These are phyloP conservation scores for Pleoardoris graminearum DNA, from an alignment of 2,329 filamentous ascomycete species.

Conservation along the genomic window DNA sequence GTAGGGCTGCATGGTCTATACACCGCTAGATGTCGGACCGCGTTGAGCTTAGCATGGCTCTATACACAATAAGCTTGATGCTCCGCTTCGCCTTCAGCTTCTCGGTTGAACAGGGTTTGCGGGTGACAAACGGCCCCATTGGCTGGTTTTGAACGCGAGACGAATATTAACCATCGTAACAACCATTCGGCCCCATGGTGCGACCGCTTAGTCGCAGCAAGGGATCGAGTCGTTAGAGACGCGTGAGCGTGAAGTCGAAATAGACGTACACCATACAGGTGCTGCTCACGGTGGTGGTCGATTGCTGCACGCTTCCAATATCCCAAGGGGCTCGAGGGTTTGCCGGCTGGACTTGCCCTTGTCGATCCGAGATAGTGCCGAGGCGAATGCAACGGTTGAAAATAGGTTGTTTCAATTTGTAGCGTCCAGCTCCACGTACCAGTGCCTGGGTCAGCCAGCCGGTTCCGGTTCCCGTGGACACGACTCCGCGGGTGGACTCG, in stretches of 20 bases:
- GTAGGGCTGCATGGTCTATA: conserved; percentile 36
- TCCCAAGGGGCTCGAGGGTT: background rate
- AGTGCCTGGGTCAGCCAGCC: background rate
- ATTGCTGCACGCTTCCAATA: background rate
- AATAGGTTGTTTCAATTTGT: background rate
- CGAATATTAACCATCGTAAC: background rate
- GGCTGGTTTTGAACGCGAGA: background rate
- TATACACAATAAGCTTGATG: conserved; percentile 36
- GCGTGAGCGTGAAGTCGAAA: background rate
- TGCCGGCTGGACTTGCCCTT: conserved; percentile 3
- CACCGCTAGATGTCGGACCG: conserved; percentile 29
- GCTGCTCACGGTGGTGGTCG: background rate
- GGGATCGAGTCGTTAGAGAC: background rate
- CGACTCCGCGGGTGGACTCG: background rate
- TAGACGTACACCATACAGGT: background rate
- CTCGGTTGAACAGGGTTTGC: conserved; percentile 9
- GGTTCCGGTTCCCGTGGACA: background rate
- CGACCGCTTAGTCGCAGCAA: conserved; percentile 1
- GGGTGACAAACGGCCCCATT: conserved; percentile 9
- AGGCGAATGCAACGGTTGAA: conserved; percentile 8
- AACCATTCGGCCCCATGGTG: conserved; percentile 3
- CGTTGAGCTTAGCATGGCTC: conserved; percentile 14
- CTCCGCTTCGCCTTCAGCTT: conserved; percentile 25
- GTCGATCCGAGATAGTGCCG: conserved; percentile 1
- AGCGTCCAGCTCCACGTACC: conserved; percentile 7